Conservation (phyloP, 176 grass and related monocot species). For the Chloris gayana region DNA sequence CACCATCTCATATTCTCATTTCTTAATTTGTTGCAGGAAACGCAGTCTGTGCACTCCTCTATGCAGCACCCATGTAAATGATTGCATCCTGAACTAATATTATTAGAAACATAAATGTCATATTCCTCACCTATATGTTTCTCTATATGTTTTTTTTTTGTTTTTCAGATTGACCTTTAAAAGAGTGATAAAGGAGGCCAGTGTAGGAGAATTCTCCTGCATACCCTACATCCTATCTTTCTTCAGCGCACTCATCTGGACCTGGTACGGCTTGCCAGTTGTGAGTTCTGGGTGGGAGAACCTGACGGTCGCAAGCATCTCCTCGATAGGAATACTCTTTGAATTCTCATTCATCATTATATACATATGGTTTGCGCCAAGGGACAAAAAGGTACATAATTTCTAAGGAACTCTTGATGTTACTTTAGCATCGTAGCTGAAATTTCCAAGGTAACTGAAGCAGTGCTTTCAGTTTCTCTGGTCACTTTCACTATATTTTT, state of each 20-base stretch:
- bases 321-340: constrained; percentile 53
- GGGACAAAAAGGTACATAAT: constrained; percentile 55
- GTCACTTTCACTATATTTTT: background rate
- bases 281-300: constrained; percentile 80
- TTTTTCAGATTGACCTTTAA: constrained; percentile 71
- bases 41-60: constrained; percentile 63
- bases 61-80: constrained; percentile 65
- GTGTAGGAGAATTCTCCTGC: constrained; percentile 71
- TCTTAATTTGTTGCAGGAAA: constrained; percentile 55
- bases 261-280: constrained; percentile 69
- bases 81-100: constrained; percentile 10
- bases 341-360: constrained; percentile 61
- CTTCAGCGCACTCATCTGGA: constrained; percentile 61
- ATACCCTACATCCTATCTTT: constrained; percentile 61
- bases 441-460: background rate
- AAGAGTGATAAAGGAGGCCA: constrained; percentile 68
- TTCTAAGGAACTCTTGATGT: background rate
- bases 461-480: background rate
- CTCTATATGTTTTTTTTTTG: background rate
- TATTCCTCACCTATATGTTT: constrained; percentile 10
- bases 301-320: constrained; percentile 48
- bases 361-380: constrained; percentile 73
- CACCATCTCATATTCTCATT: background rate
- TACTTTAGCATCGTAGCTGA: constrained; percentile 2
- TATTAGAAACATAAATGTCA: background rate